Evolutionary conservation across 2,329 filamentous ascomycete genomes (phyloP).

Genomic region (Mycogone perniciosa): DNA sequence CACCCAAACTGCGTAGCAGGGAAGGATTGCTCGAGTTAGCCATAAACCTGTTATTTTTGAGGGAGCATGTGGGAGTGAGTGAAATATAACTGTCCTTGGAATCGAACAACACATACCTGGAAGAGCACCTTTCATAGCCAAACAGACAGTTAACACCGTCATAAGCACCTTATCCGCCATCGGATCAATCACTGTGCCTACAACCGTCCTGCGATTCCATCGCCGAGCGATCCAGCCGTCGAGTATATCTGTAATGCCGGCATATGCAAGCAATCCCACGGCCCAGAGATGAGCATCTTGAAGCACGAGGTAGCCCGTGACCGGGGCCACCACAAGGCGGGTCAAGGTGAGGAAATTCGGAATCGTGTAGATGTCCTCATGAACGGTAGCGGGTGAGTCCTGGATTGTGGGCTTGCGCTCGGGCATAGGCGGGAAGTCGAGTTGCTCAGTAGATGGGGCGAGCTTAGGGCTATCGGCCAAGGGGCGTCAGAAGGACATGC

Average conservation of each 20-base stretch:
- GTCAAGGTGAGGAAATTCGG: slow-evolving; percentile 89
- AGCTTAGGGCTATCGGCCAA: not conserved
- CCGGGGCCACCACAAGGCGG: slow-evolving; percentile 73
- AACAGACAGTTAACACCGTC: slow-evolving; percentile 81
- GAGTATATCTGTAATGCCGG: slow-evolving; percentile 82
- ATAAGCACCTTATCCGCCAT: slow-evolving; percentile 97
- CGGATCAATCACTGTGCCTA: slow-evolving; percentile 89
- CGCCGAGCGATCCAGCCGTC: slow-evolving; percentile 90
- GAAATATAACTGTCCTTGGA: too few relatives aligned
- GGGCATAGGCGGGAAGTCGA: not conserved
- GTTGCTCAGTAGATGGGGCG: not conserved
- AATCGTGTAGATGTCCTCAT: slow-evolving; percentile 95
- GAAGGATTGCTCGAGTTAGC: not conserved
- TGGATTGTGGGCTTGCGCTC: slow-evolving; percentile 12
- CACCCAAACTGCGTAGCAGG: slow-evolving; percentile 61
- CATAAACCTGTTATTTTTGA: too few relatives aligned
- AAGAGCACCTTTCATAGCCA: slow-evolving; percentile 76
- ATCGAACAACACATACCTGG: slow-evolving; percentile 51
- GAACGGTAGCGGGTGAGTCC: slow-evolving; percentile 26
- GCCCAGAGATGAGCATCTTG: slow-evolving; percentile 75
- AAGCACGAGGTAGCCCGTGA: slow-evolving; percentile 82
- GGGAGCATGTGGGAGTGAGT: too few relatives aligned
- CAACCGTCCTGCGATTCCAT: slow-evolving; percentile 86
- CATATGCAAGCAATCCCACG: slow-evolving; percentile 82
- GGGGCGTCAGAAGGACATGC: not conserved